These are phyloP conservation scores for Lentinula boryana DNA, from an alignment of 768 basidiomycete species.

Conservation along the genomic window DNA sequence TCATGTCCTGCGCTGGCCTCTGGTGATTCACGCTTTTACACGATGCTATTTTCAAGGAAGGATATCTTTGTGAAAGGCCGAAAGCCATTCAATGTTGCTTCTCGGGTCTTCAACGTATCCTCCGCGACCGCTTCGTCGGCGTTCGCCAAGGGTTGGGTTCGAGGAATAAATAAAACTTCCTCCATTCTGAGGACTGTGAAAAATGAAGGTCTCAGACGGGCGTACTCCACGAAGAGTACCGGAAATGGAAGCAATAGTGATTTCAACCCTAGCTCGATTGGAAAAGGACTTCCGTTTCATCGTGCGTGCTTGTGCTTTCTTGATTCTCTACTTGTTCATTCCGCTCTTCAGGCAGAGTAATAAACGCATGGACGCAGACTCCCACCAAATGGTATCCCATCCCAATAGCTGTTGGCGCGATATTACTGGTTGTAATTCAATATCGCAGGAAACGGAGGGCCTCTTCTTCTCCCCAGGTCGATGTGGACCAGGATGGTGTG, in stretches of 20 bases:
- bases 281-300: conserved; percentile 40
- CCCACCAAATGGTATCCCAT: conserved; percentile 96
- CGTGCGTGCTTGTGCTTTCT: conserved; percentile 28
- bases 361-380: conserved; percentile 78
- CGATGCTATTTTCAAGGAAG: conserved; percentile 40
- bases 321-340: background rate
- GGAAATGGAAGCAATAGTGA: conserved; percentile 15
- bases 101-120: conserved; percentile 46
- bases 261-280: conserved; percentile 15
- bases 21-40: background rate
- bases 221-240: conserved; percentile 33
- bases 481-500: conserved; percentile 77
- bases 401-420: conserved; percentile 83
- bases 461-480: conserved; percentile 53
- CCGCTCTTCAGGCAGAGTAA: conserved; percentile 41
- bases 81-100: conserved; percentile 52
- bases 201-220: conserved; percentile 25
- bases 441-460: conserved; percentile 52
- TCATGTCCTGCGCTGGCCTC: background rate
- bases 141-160: conserved; percentile 46
- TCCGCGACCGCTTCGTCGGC: conserved; percentile 41
- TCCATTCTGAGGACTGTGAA: conserved; percentile 41
- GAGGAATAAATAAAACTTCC: conserved; percentile 47
- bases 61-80: conserved; percentile 44
- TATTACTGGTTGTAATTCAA: conserved; percentile 77